Evolutionary conservation across 495 filamentous ascomycete species (phyloP), one percentile per base, ranked within the genome.

Genomic region (Clavariopsis aquatica): DNA sequence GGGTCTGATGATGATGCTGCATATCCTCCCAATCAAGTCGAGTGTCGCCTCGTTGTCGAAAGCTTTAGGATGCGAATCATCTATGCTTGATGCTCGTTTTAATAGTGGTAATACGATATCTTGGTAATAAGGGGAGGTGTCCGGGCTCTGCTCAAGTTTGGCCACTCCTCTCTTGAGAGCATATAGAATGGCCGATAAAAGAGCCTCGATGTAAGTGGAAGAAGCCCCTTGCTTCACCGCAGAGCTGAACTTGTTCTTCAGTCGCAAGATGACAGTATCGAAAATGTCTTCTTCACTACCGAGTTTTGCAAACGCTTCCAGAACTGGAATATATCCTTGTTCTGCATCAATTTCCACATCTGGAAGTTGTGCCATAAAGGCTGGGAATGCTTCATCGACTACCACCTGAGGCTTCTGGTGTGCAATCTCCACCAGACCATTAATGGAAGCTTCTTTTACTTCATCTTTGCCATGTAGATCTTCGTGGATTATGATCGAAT

Each of bases 311-410:
- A 91, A 79, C 0, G 77, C 85, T 69, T 90, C 88, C 17, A 91
- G 74, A 0, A 85, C 86, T 3, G 81, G 71, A n/a, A 83, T 52
- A 68, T 88, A 89, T 2, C 70, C 64, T 26, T 52, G 73, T 19
- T 65, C 60, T 20, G 69, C 66, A 28, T 75, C 76, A 0, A 70
- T 74, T 53, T 82, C 82, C 23, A 76, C 74, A 49, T 89, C 87
- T 3, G 88, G 88, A 1, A 91, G 76, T 27, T 83, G 82, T 0
- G 87, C 87, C 77, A 90, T 84, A 69, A 91, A 90, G 10, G 84
- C 84, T 15, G 88, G 88, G 73, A 91, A 86, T 0, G 87, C 88
- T 29, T 86, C 85, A 52, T 89, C 82, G 74, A 89, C 83, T 20
- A 91, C 85, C 24, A 88, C 72, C n/a, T 81, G 80, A 13, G 87